Conservation (phyloP, 805 yeast genomes). For the Lachancea mirantina region DNA sequence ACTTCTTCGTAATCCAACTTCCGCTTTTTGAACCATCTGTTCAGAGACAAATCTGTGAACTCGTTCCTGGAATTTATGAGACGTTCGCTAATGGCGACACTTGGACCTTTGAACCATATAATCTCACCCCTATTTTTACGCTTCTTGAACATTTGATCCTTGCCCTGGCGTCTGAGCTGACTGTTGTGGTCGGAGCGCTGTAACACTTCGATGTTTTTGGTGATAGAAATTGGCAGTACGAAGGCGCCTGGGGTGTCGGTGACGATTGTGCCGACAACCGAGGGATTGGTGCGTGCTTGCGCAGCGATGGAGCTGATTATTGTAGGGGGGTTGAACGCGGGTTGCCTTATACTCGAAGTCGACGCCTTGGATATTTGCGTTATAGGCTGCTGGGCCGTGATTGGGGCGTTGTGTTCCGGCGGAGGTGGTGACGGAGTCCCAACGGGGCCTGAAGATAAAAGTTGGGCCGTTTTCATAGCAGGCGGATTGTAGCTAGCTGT, state of each 20-base stretch:
- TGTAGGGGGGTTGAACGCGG: slow-evolving; percentile 19
- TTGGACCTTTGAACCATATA: slow-evolving; percentile 67
- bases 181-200: slow-evolving; percentile 30
- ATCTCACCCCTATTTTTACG: slow-evolving; percentile 34
- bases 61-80: slow-evolving; percentile 25
- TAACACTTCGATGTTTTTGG: slow-evolving; percentile 30
- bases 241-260: slow-evolving; percentile 26
- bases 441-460: slow-evolving; percentile 7
- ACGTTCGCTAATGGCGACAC: slow-evolving; percentile 41
- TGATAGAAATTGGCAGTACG: slow-evolving; percentile 22
- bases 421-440: too few species aligned
- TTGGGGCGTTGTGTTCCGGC: too few species aligned
- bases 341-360: slow-evolving; percentile 12
- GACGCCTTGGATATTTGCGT: slow-evolving; percentile 8
- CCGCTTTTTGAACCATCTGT: slow-evolving; percentile 24
- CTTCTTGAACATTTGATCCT: slow-evolving; percentile 16
- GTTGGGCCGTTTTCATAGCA: slow-evolving; percentile 7
- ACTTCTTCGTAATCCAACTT: slow-evolving; percentile 22
- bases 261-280: slow-evolving; percentile 18
- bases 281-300: slow-evolving; percentile 18
- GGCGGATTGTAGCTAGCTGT: slow-evolving; percentile 15
- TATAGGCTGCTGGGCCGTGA: slow-evolving; percentile 1
- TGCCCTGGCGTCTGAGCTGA: slow-evolving; percentile 19
- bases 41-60: slow-evolving; percentile 15
- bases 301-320: slow-evolving; percentile 23